Evolutionary conservation across 768 basidiomycete species (phyloP).

Genomic region (Russula compacta): DNA sequence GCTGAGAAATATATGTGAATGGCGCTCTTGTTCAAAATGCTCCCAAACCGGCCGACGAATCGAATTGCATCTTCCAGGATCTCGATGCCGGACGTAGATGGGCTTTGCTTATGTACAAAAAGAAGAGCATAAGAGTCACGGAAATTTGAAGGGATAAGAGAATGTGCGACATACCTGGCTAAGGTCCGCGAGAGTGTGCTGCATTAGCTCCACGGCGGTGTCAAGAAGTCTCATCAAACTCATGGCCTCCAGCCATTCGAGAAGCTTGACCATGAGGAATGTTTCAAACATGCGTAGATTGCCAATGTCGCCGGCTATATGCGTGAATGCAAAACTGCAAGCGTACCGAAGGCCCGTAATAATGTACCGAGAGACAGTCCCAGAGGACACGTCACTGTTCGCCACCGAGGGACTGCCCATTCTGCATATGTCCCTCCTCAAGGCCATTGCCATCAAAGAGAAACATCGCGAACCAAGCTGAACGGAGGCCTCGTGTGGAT

Average conservation of each 20-base stretch:
- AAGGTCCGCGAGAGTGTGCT: not conserved
- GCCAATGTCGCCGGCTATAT: not conserved
- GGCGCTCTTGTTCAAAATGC: conserved; percentile 5
- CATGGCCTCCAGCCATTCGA: conserved; percentile 14
- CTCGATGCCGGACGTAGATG: not conserved
- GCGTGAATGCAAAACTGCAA: not conserved
- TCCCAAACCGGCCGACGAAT: conserved; percentile 10
- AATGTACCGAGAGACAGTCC: not conserved
- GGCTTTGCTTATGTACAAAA: not conserved
- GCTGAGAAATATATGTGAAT: conserved; percentile 11
- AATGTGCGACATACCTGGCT: not conserved
- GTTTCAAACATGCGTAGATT: conserved; percentile 4
- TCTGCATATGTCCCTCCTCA: conserved; percentile 10
- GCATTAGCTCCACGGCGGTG: conserved; percentile 6
- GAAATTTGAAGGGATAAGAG: not conserved
- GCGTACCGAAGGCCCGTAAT: conserved; percentile 6
- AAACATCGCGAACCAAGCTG: conserved; percentile 7
- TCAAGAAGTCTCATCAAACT: conserved; percentile 4
- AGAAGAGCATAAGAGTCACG: not conserved
- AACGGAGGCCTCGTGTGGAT: not conserved
- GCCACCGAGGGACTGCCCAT: not conserved
- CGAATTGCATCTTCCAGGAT: conserved; percentile 10
- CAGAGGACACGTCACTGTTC: not conserved
- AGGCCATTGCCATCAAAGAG: not conserved
- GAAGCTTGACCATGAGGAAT: conserved; percentile 8